A percentile compares a stretch with the other conserved stretches of the same genome.
Conservation (phyloP, 2,329 filamentous ascomycete genomes). For the Sporothrix schenckii region DNA sequence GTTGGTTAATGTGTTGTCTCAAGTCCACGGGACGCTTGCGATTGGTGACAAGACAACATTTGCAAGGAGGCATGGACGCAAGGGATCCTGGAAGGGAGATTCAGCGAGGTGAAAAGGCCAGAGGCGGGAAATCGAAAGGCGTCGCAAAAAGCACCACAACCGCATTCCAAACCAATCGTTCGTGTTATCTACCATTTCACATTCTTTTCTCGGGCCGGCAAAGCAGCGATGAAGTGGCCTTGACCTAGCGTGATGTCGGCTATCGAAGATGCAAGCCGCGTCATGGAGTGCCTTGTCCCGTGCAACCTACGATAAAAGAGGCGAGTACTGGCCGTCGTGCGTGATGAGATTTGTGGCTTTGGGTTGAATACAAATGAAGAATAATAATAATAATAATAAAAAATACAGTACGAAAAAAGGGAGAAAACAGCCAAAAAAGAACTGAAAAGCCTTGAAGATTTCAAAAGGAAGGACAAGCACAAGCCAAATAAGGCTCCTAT, state of each 20-base stretch:
- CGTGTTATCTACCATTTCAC: background rate
- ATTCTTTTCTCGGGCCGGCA: background rate
- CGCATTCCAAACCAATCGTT: background rate
- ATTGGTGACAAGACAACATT: slow-evolving; percentile 6
- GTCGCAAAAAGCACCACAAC: background rate
- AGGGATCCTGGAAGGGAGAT: slow-evolving; percentile 16
- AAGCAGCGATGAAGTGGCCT: background rate
- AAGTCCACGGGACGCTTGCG: slow-evolving; percentile 18
- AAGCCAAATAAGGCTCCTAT: background rate
- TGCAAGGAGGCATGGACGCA: background rate
- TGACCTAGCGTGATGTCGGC: background rate
- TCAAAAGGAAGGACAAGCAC: background rate
- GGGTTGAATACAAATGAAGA: background rate
- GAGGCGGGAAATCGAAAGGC: background rate
- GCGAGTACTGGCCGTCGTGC: background rate
- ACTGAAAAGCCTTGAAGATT: background rate
- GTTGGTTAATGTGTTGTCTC: slow-evolving; percentile 1
- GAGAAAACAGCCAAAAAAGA: background rate
- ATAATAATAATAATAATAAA: background rate
- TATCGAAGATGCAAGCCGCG: slow-evolving; percentile 24
- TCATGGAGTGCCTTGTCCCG: slow-evolving; percentile 1
- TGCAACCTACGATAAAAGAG: background rate
- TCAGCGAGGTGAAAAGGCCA: background rate
- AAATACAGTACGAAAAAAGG: too few species aligned
- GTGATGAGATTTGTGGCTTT: background rate